Conservation (phyloP, 352 stramenopile genomes). For the Phytophthora quininea region DNA sequence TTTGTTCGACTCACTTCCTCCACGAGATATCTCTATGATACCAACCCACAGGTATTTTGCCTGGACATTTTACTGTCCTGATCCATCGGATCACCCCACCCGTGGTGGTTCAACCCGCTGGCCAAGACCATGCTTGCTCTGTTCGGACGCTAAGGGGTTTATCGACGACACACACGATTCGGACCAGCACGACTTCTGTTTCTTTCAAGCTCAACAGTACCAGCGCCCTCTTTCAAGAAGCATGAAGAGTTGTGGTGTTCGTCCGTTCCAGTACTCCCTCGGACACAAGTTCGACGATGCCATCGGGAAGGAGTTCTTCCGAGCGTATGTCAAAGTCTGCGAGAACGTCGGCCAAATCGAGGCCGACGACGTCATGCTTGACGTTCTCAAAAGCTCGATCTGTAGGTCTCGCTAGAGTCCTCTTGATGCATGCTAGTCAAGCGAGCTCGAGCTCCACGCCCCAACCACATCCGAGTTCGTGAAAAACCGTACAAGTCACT, state of each 20-base stretch:
- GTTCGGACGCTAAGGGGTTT: conserved; percentile 24
- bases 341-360: background rate
- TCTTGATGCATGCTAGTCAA: no score
- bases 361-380: background rate
- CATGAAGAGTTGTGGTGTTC: conserved; percentile 48
- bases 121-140: conserved; percentile 37
- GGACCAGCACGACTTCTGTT: conserved; percentile 56
- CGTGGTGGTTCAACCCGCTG: background rate
- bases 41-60: no score
- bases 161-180: conserved; percentile 41
- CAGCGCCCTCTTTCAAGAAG: conserved; percentile 36
- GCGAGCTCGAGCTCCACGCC: no score
- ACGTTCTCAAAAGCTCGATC: background rate
- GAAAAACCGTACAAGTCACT: background rate
- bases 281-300: conserved; percentile 35
- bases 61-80: no score
- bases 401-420: background rate
- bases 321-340: background rate
- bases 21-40: no score
- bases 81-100: no score
- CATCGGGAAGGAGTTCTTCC: background rate
- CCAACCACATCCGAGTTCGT: background rate
- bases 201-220: conserved; percentile 50
- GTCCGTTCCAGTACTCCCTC: conserved; percentile 50
- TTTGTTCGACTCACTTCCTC: no score